Evolutionary conservation across 768 basidiomycete genomes (phyloP), one percentile per base, ranked within the genome.

Genomic region (Lentinula detonsa): DNA sequence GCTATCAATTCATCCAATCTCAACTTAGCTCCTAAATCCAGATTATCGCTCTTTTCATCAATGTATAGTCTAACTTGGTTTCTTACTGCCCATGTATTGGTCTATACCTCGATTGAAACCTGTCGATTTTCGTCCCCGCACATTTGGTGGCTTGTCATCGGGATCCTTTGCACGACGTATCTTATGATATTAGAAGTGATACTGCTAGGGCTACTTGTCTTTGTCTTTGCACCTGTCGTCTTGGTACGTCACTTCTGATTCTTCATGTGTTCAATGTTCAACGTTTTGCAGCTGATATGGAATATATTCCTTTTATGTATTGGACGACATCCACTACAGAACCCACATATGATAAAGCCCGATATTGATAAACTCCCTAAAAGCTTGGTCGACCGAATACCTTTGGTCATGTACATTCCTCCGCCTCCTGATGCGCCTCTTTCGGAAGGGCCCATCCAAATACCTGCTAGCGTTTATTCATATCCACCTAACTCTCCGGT

Each of bases 101-200:
- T 85, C 63, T 93, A 92, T 67, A 88, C 88, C 15, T 88, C 91
- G 7, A 75, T 90, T 33, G 77, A 85, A 63, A 82, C 85, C 15
- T 94, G 92, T 61, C 86, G 92, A 18, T 73, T 78, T 61, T 76
- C 87, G 0, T 82, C 91, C 11, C 92, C 92, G 7, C 88, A 92
- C 65, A 74, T 93, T 37, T 94, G 91, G 91, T 94, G 90, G 90
- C 82, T 93, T 50, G 84, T 83, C 21, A 92, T 94, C 69, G 87
- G 84, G 39, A 86, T 93, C 65, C 74, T 93, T 13, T 86, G 88
- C 72, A 83, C 90, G 45, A 85, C 90, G 76, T 94, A 93, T 68
- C 66, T 93, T 59, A 85, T 88, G 78, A 79, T 83, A 6, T 67
- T 85, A 45, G 85, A 93, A 71, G 85, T 93, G 53, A 70, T 93